Percentiles rank a stretch among this genome's conserved stretches.
Evolutionary conservation across 2,329 filamentous ascomycete species (phyloP).

Genomic region (Xylariales sp.): DNA sequence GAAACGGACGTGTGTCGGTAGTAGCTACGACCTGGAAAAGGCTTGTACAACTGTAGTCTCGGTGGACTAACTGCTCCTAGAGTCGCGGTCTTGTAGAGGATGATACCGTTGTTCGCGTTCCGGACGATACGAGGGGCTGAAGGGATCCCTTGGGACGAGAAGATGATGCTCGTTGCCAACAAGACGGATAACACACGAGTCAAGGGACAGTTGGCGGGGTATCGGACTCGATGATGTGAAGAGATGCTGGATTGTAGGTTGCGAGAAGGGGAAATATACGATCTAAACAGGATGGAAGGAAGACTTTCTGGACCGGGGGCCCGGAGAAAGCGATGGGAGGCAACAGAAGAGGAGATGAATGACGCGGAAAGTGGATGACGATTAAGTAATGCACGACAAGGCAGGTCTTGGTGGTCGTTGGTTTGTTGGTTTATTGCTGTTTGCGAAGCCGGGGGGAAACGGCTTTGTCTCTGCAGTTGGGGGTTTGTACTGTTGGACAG

Average conservation of each 20-base stretch:
- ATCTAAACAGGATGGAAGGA: constrained; percentile 30
- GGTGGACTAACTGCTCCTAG: neutral
- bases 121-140: neutral
- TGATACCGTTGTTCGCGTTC: constrained; percentile 9
- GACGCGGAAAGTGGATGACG: constrained; percentile 43
- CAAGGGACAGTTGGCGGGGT: neutral
- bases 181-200: neutral
- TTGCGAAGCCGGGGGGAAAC: constrained; percentile 34
- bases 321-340: constrained; percentile 35
- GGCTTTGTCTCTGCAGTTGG: constrained; percentile 35
- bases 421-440: constrained; percentile 39
- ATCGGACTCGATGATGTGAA: constrained; percentile 4
- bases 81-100: constrained; percentile 1
- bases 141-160: constrained; percentile 3
- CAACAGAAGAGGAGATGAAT: constrained; percentile 35
- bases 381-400: constrained; percentile 42
- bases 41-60: neutral
- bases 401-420: constrained; percentile 31
- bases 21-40: neutral
- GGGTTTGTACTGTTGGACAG: neutral
- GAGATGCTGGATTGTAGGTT: constrained; percentile 28
- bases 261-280: constrained; percentile 19
- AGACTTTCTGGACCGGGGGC: constrained; percentile 33
- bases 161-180: neutral
- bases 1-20: neutral